These are phyloP conservation scores for Mangifera indica DNA, from an alignment of 345 rosid genomes.

Conservation along the genomic window DNA sequence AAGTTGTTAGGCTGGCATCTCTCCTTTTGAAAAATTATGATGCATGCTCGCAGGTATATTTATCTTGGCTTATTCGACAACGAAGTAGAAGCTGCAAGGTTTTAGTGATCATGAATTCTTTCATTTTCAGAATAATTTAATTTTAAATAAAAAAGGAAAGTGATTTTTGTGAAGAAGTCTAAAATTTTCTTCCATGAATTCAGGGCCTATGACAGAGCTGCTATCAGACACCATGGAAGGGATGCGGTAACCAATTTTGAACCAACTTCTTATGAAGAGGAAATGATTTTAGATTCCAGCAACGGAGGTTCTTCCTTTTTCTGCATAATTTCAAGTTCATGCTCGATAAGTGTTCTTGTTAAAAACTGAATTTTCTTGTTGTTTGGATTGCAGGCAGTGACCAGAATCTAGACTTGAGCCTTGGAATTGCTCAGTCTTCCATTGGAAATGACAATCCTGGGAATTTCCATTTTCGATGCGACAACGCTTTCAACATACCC, in stretches of 20 bases:
- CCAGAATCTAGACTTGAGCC: conserved; percentile 58
- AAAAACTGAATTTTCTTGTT: conserved; percentile 9
- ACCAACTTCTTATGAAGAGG: conserved; percentile 36
- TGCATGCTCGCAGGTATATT: conserved; percentile 49
- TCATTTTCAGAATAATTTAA: background rate
- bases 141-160: background rate
- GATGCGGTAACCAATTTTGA: conserved; percentile 64
- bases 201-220: conserved; percentile 65
- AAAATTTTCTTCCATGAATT: conserved; percentile 17
- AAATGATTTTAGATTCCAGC: conserved; percentile 22
- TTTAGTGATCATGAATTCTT: conserved; percentile 15
- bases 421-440: conserved; percentile 44
- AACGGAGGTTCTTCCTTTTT: conserved; percentile 29
- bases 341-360: too few relatives aligned
- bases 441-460: too few relatives aligned
- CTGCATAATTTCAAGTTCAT: conserved; percentile 1
- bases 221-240: conserved; percentile 48
- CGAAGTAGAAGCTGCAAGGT: conserved; percentile 66
- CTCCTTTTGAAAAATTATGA: conserved; percentile 18
- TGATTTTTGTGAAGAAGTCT: conserved; percentile 5
- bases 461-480: too few relatives aligned
- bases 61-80: conserved; percentile 53
- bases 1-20: conserved; percentile 8
- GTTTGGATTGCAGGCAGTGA: conserved; percentile 30
- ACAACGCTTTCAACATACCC: conserved; percentile 26